Evolutionary conservation across 192 early-diverging fungal genomes (phyloP), one percentile per base, ranked within the genome.

Genomic region (Rhizoclosmatium globosum): DNA sequence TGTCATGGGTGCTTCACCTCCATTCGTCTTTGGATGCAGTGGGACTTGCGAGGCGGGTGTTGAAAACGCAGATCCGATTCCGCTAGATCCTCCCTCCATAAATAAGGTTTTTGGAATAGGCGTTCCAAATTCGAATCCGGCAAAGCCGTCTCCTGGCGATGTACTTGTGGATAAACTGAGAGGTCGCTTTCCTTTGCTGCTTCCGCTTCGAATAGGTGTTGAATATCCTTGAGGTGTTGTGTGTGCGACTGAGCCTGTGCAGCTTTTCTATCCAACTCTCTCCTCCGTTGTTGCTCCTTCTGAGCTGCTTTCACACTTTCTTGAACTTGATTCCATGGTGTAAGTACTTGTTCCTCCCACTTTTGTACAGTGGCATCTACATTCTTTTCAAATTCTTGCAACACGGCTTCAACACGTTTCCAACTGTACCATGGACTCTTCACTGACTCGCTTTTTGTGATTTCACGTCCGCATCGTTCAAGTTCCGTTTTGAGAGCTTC

Each of bases 371-470:
- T 47, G 0, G 41, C 38, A 9, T 68, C 43, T 9, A 68, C 45
- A 11, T 68, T 21, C 9, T 21, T 1, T 45, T 68, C 67, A 68
- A 68, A 68, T 13, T 68, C 67, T 9, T 68, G n/a, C 15, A 68
- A 11, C 11, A 42, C 67, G 6, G 15, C 13, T 4, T 11, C 6
- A 4, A 71, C 43, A 11, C 53, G 15, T 13, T 11, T 11, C 70
- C 47, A 50, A 2, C 53, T 48, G 2, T 71, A 71, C 70, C 70
- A 71, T 23, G 70, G 70, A 17, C 50, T 71, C 50, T 53, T 7
- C 0, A 13, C 50, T 0, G 50, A 53, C 0, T 71, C 70, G 11
- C 6, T 43, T 7, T 44, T 44, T 4, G 15, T 11, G 13, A 71
- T 71, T 13, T 43, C 13, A 7, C 53, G 3, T 4, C 4, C 70